phyloP scores from a whole-genome alignment of 2,329 filamentous ascomycete species.

The Drechslerella dactyloides region DNA sequence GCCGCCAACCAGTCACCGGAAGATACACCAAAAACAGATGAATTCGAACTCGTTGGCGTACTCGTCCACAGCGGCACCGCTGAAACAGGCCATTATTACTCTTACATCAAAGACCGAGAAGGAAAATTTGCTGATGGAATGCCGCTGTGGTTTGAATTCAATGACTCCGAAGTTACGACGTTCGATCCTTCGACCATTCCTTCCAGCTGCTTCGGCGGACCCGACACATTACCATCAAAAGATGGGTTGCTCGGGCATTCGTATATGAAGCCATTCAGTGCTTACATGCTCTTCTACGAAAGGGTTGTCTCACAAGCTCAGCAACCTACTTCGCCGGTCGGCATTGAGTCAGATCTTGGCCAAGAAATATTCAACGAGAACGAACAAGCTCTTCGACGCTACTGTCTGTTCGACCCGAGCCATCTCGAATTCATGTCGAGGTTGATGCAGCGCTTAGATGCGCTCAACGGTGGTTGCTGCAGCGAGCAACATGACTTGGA shows the following conservation, averaged over 20 bases:
- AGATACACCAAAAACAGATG: conserved; percentile 64
- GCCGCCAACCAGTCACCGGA: conserved; percentile 62
- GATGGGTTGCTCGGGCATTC: conserved; percentile 36
- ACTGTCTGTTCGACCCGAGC: conserved; percentile 77
- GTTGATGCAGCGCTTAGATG: conserved; percentile 67
- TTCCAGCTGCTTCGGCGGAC: conserved; percentile 78
- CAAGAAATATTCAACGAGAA: conserved; percentile 75
- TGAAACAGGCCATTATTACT: conserved; percentile 96
- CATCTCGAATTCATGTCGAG: conserved; percentile 72
- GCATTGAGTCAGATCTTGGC: conserved; percentile 58
- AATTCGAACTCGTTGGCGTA: conserved; percentile 93
- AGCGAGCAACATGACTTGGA: conserved; percentile 62
- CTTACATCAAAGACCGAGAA: conserved; percentile 84
- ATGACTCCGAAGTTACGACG: conserved; percentile 79
- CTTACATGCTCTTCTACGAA: conserved; percentile 98
- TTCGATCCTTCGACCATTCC: conserved; percentile 79
- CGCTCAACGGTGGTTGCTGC: conserved; percentile 61
- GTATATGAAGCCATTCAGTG: conserved; percentile 76
- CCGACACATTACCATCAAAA: conserved; percentile 60
- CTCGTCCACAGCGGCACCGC: conserved; percentile 92
- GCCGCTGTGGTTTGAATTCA: conserved; percentile 84
- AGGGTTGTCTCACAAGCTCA: conserved; percentile 71
- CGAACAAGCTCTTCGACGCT: conserved; percentile 72
- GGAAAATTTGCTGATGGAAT: conserved; percentile 60
- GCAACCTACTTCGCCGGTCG: conserved; percentile 60